These are phyloP conservation scores for Camelina hispida DNA, from an alignment of 345 rosid species.

Conservation along the genomic window DNA sequence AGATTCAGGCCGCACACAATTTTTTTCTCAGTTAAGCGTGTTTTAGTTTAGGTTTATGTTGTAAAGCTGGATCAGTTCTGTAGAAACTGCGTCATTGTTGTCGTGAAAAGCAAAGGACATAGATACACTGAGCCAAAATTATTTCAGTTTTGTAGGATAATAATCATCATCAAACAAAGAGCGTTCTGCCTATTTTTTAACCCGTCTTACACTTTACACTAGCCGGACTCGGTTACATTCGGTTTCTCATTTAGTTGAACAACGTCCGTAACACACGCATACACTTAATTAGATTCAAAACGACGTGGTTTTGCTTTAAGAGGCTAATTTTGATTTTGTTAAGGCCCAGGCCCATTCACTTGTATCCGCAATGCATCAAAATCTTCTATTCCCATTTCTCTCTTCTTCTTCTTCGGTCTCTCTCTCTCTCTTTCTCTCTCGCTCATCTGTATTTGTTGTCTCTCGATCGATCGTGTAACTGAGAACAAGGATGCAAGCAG, in stretches of 20 bases:
- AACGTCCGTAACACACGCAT: too few species aligned
- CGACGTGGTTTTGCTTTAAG: neutral
- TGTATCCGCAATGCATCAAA: conserved; percentile 15
- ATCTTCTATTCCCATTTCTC: conserved; percentile 4
- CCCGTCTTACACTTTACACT: too few species aligned
- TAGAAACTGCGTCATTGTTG: neutral
- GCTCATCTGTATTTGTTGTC: conserved; percentile 27
- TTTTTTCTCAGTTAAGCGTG: neutral
- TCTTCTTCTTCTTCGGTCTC: neutral
- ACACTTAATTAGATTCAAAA: neutral
- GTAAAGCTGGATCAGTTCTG: neutral
- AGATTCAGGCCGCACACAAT: neutral
- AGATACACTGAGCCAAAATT: too few species aligned
- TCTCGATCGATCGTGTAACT: conserved; percentile 28
- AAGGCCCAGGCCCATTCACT: conserved; percentile 15
- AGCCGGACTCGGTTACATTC: too few species aligned
- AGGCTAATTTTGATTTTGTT: neutral
- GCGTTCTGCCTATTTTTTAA: neutral
- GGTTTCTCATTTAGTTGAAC: too few species aligned
- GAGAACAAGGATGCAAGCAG: conserved; percentile 68
- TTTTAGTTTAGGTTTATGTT: neutral
- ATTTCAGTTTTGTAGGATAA: neutral
- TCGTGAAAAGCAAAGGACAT: neutral
- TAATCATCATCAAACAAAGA: neutral
- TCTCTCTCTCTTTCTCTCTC: conserved; percentile 16